These are phyloP conservation scores for Saccharomycopsis phalli DNA, from an alignment of 1,139 yeast species.

Conservation along the genomic window DNA sequence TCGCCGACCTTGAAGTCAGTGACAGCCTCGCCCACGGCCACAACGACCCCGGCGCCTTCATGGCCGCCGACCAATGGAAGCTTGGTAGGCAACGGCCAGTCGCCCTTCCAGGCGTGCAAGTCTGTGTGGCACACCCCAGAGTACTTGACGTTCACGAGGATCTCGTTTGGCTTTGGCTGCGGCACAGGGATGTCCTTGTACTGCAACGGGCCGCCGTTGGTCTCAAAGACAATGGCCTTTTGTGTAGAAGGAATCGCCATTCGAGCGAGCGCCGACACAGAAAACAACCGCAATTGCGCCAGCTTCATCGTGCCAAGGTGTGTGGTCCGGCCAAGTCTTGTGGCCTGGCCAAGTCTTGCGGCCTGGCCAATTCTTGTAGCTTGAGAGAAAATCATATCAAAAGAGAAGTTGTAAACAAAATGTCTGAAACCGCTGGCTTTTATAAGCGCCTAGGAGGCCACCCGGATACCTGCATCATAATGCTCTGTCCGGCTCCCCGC, in stretches of 20 bases:
- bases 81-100: constrained; percentile 54
- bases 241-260: constrained; percentile 43
- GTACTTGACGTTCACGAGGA: constrained; percentile 52
- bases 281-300: no score
- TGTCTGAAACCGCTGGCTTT: no score
- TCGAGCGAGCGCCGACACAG: constrained; percentile 5
- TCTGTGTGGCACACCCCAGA: constrained; percentile 68
- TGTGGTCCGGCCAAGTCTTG: no score
- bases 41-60: constrained; percentile 63
- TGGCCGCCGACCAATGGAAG: constrained; percentile 64
- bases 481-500: no score
- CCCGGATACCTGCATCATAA: no score
- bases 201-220: constrained; percentile 39
- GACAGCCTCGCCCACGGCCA: constrained; percentile 49
- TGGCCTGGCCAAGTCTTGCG: no score
- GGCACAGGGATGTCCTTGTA: constrained; percentile 57
- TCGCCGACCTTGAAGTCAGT: constrained; percentile 55
- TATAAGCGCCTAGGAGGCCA: no score
- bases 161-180: constrained; percentile 49
- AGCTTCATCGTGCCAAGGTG: no score
- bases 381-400: no score
- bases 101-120: constrained; percentile 65
- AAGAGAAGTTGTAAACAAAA: no score
- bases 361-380: no score
- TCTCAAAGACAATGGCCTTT: constrained; percentile 44